Percentiles rank a stretch among this genome's conserved stretches.
Evolutionary conservation across 164 flowering plant species (phyloP).

Genomic region (Umbellularia californica): DNA sequence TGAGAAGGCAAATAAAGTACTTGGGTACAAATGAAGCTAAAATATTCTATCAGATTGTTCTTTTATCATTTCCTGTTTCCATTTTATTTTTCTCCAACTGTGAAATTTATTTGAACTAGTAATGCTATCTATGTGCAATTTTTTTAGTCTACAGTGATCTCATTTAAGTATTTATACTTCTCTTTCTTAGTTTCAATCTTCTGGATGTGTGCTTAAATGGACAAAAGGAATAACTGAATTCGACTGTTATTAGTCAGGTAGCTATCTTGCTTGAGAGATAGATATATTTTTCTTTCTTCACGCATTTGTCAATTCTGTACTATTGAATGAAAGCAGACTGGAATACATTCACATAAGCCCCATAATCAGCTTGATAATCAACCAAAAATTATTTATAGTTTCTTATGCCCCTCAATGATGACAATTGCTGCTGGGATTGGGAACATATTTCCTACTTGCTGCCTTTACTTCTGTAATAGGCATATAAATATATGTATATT

Average conservation of each 20-base stretch:
- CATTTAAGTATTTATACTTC: neutral
- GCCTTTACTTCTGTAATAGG: neutral
- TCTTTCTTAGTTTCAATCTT: conserved; percentile 60
- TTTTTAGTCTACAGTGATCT: neutral
- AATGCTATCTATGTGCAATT: neutral
- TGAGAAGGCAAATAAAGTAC: no score
- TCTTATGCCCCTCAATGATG: neutral
- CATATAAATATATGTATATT: neutral
- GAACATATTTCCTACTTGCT: neutral
- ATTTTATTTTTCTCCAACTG: neutral
- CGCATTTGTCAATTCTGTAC: neutral
- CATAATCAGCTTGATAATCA: neutral
- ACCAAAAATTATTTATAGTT: neutral
- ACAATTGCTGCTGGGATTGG: neutral
- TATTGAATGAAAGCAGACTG: neutral
- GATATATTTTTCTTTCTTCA: neutral
- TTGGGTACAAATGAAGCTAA: no score
- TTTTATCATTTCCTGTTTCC: neutral
- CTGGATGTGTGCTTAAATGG: conserved; percentile 87
- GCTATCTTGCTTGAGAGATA: neutral
- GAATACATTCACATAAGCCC: neutral
- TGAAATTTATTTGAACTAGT: neutral
- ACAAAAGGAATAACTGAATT: conserved; percentile 91
- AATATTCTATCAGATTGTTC: no score
- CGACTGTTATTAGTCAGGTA: conserved; percentile 98